phyloP scores from a whole-genome alignment of 176 grass and related monocot species.

The Leersia perrieri region DNA sequence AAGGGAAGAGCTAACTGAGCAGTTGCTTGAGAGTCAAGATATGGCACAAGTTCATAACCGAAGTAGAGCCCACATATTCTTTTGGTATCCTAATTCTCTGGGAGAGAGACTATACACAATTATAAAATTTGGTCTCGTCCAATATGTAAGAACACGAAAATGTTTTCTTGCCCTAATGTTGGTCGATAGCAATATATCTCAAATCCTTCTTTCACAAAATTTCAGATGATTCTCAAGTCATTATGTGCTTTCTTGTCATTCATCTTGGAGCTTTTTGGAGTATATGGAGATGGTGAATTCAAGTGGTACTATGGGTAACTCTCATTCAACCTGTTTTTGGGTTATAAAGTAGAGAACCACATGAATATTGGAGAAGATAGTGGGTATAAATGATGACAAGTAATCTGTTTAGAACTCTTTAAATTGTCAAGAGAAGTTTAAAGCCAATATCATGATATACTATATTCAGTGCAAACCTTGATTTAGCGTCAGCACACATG shows the following conservation, averaged over 20 bases:
- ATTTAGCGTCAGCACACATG: background rate
- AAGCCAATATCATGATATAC: background rate
- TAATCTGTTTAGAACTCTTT: background rate
- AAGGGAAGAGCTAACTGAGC: slow-evolving; percentile 51
- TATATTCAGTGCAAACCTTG: background rate
- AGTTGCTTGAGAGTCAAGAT: slow-evolving; percentile 49
- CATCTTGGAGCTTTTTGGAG: slow-evolving; percentile 70
- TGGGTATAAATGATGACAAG: background rate
- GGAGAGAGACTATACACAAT: slow-evolving; percentile 71
- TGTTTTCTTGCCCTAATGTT: background rate
- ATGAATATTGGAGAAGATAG: background rate
- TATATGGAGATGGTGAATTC: slow-evolving; percentile 87
- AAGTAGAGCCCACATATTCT: slow-evolving; percentile 36
- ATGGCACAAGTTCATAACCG: slow-evolving; percentile 19
- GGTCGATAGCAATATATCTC: background rate
- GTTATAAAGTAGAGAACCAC: background rate
- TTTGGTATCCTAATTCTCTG: slow-evolving; percentile 51
- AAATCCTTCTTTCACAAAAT: background rate
- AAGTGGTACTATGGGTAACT: slow-evolving; percentile 89
- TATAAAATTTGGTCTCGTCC: slow-evolving; percentile 88
- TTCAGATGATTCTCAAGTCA: slow-evolving; percentile 91
- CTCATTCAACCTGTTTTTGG: background rate
- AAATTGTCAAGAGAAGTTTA: background rate
- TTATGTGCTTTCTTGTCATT: slow-evolving; percentile 77
- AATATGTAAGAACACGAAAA: slow-evolving; percentile 65